These are phyloP conservation scores for Fagus crenata DNA, from an alignment of 306 rosid species.

Conservation along the genomic window DNA sequence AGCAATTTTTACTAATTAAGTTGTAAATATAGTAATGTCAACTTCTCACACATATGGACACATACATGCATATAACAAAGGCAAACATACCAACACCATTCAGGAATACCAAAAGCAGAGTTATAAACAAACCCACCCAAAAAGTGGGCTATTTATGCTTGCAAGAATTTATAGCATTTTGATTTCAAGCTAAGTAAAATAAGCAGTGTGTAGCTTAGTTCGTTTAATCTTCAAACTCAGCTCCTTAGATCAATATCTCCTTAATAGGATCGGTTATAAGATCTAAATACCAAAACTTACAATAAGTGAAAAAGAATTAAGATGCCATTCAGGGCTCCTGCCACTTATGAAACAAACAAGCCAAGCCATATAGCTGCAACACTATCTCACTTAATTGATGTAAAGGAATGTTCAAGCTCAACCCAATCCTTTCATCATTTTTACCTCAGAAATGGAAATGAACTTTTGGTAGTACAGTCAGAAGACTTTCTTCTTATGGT, in stretches of 20 bases:
- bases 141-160: not conserved
- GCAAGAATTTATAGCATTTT: not conserved
- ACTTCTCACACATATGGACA: not conserved
- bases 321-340: not conserved
- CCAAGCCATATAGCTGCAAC: not conserved
- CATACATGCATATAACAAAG: not conserved
- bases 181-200: not conserved
- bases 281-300: not conserved
- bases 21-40: not conserved
- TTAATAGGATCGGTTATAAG: not conserved
- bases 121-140: not conserved
- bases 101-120: not conserved
- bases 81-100: not conserved
- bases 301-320: not conserved
- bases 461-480: too few relatives aligned
- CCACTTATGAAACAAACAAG: not conserved
- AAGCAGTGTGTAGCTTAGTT: not conserved
- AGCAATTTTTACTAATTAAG: not conserved
- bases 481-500: too few relatives aligned
- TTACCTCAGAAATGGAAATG: not conserved
- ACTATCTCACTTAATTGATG: not conserved
- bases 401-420: conserved; percentile 4
- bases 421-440: not conserved
- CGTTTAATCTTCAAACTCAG: not conserved
- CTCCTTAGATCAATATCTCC: not conserved